These are phyloP conservation scores for Ampelomyces quisqualis DNA, from an alignment of 2,329 filamentous ascomycete genomes.

Conservation along the genomic window DNA sequence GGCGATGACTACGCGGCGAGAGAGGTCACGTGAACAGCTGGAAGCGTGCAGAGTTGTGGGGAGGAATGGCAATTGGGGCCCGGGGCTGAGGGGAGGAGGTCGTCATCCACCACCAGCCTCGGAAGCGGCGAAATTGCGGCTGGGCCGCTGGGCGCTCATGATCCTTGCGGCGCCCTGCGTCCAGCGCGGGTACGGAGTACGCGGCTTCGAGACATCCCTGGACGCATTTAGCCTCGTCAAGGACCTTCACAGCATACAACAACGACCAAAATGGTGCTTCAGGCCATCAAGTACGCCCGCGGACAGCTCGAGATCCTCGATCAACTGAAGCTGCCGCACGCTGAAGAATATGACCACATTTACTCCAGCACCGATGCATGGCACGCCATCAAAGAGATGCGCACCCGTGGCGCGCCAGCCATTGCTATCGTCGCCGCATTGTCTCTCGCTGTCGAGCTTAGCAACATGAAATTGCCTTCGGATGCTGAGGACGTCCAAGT, in stretches of 20 bases:
- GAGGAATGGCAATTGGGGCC: conserved; percentile 6
- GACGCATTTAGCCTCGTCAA: neutral
- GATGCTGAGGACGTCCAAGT: conserved; percentile 62
- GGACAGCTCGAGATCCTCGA: conserved; percentile 76
- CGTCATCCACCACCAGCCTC: conserved; percentile 4
- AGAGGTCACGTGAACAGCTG: conserved; percentile 1
- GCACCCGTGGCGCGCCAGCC: conserved; percentile 78
- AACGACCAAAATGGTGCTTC: conserved; percentile 55
- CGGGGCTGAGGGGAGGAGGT: conserved; percentile 1
- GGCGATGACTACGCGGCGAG: conserved; percentile 9
- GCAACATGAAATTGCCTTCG: conserved; percentile 55
- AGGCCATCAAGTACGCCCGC: conserved; percentile 74
- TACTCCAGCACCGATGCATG: conserved; percentile 72
- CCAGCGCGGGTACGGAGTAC: conserved; percentile 1
- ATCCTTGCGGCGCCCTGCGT: conserved; percentile 3
- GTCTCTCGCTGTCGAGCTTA: conserved; percentile 80
- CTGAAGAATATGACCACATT: conserved; percentile 74
- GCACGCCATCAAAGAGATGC: conserved; percentile 80
- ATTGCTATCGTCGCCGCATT: conserved; percentile 98
- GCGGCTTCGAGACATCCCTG: neutral
- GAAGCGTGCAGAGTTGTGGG: conserved; percentile 4
- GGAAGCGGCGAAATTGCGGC: conserved; percentile 2
- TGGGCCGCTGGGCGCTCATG: neutral
- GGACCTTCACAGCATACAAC: conserved; percentile 5
- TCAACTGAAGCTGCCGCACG: conserved; percentile 78